A percentile compares a stretch with the other conserved stretches of the same genome.
Conservation (phyloP, 2,329 filamentous ascomycete species). For the Teratosphaeria pseudoeucalypti region DNA sequence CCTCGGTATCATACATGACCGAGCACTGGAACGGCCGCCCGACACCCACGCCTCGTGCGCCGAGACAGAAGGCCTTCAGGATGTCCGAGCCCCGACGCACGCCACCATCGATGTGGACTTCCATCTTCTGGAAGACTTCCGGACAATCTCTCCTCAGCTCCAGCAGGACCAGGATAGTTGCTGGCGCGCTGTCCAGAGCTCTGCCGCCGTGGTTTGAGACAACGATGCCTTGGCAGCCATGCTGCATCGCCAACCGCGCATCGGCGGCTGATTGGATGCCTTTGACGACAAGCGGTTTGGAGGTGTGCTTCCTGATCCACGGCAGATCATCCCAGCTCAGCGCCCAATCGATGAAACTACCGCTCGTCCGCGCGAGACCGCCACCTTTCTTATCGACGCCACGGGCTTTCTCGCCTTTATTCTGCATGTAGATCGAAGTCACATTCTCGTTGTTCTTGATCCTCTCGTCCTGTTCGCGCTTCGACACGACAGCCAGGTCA, state of each 20-base stretch:
- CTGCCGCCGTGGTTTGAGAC: conserved; percentile 46
- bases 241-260: conserved; percentile 31
- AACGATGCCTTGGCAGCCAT: conserved; percentile 38
- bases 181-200: conserved; percentile 39
- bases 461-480: conserved; percentile 41
- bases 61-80: conserved; percentile 55
- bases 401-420: conserved; percentile 29
- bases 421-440: conserved; percentile 53
- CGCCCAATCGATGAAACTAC: conserved; percentile 46
- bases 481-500: conserved; percentile 48
- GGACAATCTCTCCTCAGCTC: conserved; percentile 54
- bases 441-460: conserved; percentile 35
- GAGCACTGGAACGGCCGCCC: conserved; percentile 52
- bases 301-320: conserved; percentile 32
- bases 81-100: conserved; percentile 55
- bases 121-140: conserved; percentile 49
- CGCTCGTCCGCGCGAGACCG: conserved; percentile 45
- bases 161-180: conserved; percentile 49
- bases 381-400: conserved; percentile 44
- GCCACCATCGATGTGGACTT: conserved; percentile 56
- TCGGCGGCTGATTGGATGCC: conserved; percentile 34
- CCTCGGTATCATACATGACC: conserved; percentile 47
- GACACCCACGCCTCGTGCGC: conserved; percentile 51
- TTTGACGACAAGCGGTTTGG: conserved; percentile 45
- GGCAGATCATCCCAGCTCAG: conserved; percentile 40